Conservation (phyloP, 768 basidiomycete species). For the Lentinus tigrinus region DNA sequence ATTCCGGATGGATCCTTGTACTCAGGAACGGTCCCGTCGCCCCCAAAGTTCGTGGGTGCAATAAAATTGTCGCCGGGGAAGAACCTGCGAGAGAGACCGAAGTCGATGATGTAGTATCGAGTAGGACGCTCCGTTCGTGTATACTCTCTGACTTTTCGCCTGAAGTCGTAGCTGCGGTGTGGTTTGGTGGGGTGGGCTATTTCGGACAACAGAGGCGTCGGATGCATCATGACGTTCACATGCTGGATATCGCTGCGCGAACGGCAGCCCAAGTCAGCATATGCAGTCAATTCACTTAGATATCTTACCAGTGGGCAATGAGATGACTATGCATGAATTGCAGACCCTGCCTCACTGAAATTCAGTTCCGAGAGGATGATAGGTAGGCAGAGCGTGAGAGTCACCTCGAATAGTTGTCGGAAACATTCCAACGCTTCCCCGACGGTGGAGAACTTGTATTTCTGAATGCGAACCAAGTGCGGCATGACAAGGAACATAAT, state of each 20-base stretch:
- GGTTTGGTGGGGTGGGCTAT: constrained; percentile 10
- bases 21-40: constrained; percentile 1
- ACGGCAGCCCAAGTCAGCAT: background rate
- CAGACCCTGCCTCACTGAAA: constrained; percentile 29
- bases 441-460: constrained; percentile 32
- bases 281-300: no score
- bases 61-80: background rate
- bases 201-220: constrained; percentile 18
- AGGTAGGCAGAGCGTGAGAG: background rate
- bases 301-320: constrained; percentile 35
- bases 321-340: constrained; percentile 36
- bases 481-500: constrained; percentile 32
- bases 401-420: constrained; percentile 32
- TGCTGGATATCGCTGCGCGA: constrained; percentile 6
- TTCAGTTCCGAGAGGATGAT: background rate
- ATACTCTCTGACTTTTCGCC: background rate
- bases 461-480: constrained; percentile 24
- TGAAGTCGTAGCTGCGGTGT: background rate
- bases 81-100: constrained; percentile 10
- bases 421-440: constrained; percentile 37
- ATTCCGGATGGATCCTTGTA: background rate
- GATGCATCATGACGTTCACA: constrained; percentile 19
- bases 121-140: constrained; percentile 22
- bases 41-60: constrained; percentile 19
- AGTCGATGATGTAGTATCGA: constrained; percentile 26